These are phyloP conservation scores for Schrenkiella parvula DNA, from an alignment of 345 rosid species.

Conservation along the genomic window DNA sequence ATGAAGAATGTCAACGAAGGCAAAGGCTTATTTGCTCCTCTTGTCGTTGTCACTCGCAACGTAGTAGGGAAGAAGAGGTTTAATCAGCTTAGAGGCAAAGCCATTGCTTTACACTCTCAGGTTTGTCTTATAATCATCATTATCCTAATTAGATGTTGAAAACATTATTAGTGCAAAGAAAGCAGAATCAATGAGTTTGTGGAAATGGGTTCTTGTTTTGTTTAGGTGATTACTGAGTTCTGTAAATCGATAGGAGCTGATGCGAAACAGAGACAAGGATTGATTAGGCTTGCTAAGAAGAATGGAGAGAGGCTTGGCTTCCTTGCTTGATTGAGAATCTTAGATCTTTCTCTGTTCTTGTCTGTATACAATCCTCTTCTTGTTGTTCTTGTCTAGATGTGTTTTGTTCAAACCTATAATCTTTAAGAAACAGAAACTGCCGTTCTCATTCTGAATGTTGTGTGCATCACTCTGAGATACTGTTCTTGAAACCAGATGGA, in stretches of 20 bases:
- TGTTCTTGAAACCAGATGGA: neutral
- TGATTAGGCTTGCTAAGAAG: conserved; percentile 94
- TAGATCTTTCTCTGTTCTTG: neutral
- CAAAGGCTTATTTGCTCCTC: conserved; percentile 85
- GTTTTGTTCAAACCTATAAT: conserved; percentile 15
- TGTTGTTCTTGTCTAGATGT: conserved; percentile 21
- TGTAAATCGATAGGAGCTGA: conserved; percentile 98
- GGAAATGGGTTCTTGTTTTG: neutral
- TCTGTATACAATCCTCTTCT: conserved; percentile 9
- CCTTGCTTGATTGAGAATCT: conserved; percentile 54
- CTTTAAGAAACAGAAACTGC: neutral
- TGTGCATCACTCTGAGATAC: neutral
- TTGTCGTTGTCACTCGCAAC: conserved; percentile 67
- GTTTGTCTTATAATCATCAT: conserved; percentile 24
- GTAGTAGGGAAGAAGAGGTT: conserved; percentile 79
- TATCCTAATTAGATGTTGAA: neutral
- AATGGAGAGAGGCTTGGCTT: conserved; percentile 95
- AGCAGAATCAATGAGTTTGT: neutral
- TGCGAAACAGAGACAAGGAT: conserved; percentile 92
- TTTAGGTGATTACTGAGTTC: conserved; percentile 88
- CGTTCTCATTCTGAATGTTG: conserved; percentile 1
- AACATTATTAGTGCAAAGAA: neutral
- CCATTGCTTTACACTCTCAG: conserved; percentile 97
- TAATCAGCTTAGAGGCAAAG: conserved; percentile 94
- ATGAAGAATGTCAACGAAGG: conserved; percentile 96